Evolutionary conservation across 176 grass and related monocot genomes (phyloP).

Genomic region (Lolium perenne): DNA sequence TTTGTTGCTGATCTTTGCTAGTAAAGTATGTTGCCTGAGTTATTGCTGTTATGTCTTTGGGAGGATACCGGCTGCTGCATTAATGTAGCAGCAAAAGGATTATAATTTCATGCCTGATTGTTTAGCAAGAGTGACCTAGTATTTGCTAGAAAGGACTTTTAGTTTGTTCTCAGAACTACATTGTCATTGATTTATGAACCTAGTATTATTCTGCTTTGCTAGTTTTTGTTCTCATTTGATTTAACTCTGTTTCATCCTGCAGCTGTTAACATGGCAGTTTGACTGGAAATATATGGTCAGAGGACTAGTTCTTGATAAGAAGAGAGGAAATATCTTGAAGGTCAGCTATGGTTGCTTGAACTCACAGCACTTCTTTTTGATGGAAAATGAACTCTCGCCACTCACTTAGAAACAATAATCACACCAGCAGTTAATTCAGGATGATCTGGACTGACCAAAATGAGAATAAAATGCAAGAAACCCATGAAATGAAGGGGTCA

Average conservation of each 20-base stretch:
- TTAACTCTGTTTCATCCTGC: constrained; percentile 50
- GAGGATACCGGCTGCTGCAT: neutral
- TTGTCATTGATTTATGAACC: constrained; percentile 15
- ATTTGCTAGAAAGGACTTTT: constrained; percentile 18
- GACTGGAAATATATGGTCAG: constrained; percentile 99
- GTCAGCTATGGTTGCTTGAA: constrained; percentile 44
- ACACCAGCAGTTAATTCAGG: neutral
- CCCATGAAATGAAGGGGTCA: neutral
- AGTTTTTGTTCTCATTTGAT: constrained; percentile 19
- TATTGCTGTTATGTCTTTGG: constrained; percentile 36
- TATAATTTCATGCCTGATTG: neutral
- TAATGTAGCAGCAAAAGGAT: constrained; percentile 5
- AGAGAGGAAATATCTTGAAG: constrained; percentile 99
- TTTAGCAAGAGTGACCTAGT: neutral
- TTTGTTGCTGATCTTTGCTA: constrained; percentile 8
- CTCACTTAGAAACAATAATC: constrained; percentile 1
- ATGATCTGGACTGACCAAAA: neutral
- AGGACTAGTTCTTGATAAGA: constrained; percentile 97
- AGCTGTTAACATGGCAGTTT: constrained; percentile 92
- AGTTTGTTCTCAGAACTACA: constrained; percentile 14
- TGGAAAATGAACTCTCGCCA: neutral
- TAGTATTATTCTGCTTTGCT: constrained; percentile 21
- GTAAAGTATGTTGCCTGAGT: constrained; percentile 11
- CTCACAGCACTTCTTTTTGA: neutral
- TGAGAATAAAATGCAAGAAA: neutral